Conservation (phyloP, 768 basidiomycete species). For the Hygrophorus russula region DNA sequence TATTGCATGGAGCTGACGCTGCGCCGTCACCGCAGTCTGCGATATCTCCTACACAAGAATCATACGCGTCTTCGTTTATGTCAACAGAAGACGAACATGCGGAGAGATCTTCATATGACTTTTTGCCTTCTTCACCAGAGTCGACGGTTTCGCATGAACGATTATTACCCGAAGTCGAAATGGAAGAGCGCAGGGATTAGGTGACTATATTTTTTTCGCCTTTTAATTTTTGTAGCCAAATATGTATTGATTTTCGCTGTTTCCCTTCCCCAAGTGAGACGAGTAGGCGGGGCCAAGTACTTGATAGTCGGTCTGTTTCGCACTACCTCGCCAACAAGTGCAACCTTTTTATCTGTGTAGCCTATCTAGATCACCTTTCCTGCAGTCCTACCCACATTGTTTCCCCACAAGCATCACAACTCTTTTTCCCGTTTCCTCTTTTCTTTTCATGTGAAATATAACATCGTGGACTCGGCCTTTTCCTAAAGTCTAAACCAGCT, state of each 20-base stretch:
- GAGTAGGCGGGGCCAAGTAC: neutral
- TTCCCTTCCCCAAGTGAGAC: neutral
- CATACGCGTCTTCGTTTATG: conserved; percentile 8
- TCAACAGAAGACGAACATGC: conserved; percentile 5
- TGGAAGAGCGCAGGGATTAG: conserved; percentile 5
- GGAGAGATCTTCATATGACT: conserved; percentile 24
- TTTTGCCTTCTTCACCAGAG: conserved; percentile 34
- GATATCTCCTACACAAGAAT: conserved; percentile 1
- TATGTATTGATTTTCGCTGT: neutral
- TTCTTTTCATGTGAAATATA: neutral
- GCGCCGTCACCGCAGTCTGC: too few relatives aligned
- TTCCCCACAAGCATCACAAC: neutral
- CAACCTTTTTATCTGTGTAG: conserved; percentile 13
- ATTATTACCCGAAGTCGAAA: conserved; percentile 17
- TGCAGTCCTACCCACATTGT: conserved; percentile 8
- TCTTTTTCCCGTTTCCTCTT: neutral
- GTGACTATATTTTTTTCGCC: conserved; percentile 5
- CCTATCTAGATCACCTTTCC: conserved; percentile 19
- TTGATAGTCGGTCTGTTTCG: neutral
- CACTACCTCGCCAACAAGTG: neutral
- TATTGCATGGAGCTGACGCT: too few relatives aligned
- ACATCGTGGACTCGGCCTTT: too few relatives aligned
- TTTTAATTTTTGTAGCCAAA: neutral
- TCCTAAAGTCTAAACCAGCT: too few relatives aligned
- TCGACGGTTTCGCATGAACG: conserved; percentile 28